Conservation (phyloP, 116 monocot genomes). For the Papilionanthe hybrid region DNA sequence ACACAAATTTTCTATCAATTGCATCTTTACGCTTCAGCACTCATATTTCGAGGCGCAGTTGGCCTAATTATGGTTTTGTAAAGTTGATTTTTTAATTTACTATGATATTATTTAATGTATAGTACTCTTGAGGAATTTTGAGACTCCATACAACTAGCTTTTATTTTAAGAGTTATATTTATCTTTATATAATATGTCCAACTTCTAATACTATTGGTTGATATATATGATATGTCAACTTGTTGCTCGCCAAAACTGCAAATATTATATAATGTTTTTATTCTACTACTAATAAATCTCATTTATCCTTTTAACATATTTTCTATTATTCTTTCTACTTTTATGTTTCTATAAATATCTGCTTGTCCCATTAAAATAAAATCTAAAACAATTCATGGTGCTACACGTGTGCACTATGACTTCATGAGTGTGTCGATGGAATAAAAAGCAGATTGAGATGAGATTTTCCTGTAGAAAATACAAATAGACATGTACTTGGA, state of each 20-base stretch:
- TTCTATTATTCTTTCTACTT: neutral
- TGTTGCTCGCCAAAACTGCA: neutral
- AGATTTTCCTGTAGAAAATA: neutral
- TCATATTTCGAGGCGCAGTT: neutral
- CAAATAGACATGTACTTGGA: neutral
- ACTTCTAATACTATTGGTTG: neutral
- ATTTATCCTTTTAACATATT: neutral
- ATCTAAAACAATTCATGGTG: neutral
- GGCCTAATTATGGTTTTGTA: neutral
- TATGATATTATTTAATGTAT: neutral
- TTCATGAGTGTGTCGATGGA: neutral
- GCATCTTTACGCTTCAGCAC: neutral
- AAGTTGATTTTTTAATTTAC: neutral
- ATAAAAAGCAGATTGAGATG: neutral
- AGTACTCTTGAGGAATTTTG: neutral
- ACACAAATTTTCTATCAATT: neutral
- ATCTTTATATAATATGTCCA: neutral
- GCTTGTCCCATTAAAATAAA: neutral
- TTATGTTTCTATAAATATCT: neutral
- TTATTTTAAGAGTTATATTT: neutral
- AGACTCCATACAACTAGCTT: neutral
- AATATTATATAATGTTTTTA: neutral
- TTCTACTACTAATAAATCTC: neutral
- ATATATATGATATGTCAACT: neutral
- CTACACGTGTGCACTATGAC: neutral